These are phyloP conservation scores for Penicillium freii DNA, from an alignment of 2,329 filamentous ascomycete species.

Conservation along the genomic window DNA sequence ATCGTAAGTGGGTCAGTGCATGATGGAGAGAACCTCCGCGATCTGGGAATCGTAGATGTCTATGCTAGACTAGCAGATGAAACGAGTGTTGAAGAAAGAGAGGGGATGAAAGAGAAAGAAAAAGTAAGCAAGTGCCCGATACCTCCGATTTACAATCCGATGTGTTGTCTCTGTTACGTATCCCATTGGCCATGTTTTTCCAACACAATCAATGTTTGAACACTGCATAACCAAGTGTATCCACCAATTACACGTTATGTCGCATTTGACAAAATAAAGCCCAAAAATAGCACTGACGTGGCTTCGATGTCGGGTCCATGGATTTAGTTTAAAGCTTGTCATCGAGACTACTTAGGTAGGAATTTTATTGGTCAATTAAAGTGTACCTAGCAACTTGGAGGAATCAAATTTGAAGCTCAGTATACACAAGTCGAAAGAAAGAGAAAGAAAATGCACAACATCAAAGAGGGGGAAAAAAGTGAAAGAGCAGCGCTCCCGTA, in stretches of 20 bases:
- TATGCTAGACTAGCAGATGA: background rate
- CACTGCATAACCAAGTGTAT: background rate
- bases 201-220: background rate
- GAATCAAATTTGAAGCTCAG: background rate
- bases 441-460: background rate
- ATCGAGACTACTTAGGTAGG: background rate
- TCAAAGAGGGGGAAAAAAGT: background rate
- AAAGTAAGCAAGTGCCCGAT: background rate
- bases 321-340: background rate
- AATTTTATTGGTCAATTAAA: background rate
- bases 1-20: slow-evolving; percentile 4
- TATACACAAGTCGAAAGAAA: background rate
- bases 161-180: background rate
- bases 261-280: background rate
- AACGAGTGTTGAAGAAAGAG: background rate
- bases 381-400: background rate
- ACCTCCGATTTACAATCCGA: slow-evolving; percentile 1
- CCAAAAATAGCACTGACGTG: background rate
- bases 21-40: background rate
- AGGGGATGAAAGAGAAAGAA: background rate
- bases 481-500: background rate
- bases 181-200: background rate
- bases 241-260: background rate
- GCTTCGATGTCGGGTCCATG: background rate
- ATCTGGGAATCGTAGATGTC: background rate